These are phyloP conservation scores for Leucocoprinus sp. DNA, from an alignment of 768 basidiomycete species.

Conservation along the genomic window DNA sequence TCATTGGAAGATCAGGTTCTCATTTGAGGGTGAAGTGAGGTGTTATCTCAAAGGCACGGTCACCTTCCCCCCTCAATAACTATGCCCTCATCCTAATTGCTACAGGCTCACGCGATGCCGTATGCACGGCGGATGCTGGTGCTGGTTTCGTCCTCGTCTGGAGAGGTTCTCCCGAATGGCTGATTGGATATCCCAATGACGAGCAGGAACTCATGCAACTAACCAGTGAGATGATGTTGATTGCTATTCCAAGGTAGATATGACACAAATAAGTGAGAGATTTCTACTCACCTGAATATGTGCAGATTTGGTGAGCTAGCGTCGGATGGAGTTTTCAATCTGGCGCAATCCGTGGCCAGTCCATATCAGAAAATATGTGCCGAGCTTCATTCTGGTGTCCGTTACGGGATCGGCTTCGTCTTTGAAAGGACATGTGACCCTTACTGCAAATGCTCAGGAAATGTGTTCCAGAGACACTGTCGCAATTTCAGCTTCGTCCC, in stretches of 20 bases:
- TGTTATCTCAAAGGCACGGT: constrained; percentile 76
- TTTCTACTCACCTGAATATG: constrained; percentile 5
- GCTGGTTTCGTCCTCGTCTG: constrained; percentile 86
- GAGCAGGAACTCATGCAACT: constrained; percentile 80
- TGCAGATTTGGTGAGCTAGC: constrained; percentile 11
- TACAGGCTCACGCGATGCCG: constrained; percentile 77
- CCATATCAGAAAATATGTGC: constrained; percentile 69
- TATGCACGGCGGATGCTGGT: constrained; percentile 56
- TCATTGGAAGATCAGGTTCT: constrained; percentile 70
- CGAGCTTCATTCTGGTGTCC: constrained; percentile 73
- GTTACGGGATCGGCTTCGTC: constrained; percentile 78
- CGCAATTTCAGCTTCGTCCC: constrained; percentile 73
- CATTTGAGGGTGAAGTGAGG: constrained; percentile 65
- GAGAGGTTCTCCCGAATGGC: constrained; percentile 65
- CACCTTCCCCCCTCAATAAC: neutral
- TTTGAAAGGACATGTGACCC: constrained; percentile 76
- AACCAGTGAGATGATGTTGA: constrained; percentile 66
- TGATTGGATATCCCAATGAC: constrained; percentile 61
- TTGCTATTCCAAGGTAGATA: constrained; percentile 82
- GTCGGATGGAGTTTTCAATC: constrained; percentile 18
- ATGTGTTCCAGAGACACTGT: constrained; percentile 68
- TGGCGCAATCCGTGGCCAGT: constrained; percentile 17
- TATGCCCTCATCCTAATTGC: constrained; percentile 3
- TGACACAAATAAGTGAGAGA: neutral
- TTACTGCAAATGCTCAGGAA: constrained; percentile 60